Conservation (phyloP, 164 flowering plant species). For the Kalanchoe fedtschenkoi region DNA sequence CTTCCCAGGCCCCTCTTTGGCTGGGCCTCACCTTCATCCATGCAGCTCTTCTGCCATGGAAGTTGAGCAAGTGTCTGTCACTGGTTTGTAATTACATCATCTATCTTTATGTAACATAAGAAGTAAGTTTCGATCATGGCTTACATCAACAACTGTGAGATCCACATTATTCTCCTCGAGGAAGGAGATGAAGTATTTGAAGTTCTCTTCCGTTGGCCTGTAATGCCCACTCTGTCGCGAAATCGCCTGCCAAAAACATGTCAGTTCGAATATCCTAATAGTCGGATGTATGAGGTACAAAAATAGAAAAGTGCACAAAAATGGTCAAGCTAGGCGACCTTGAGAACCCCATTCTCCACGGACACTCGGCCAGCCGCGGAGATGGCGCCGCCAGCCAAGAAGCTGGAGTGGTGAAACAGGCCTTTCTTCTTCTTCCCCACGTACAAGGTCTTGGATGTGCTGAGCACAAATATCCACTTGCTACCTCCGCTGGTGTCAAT, state of each 20-base stretch:
- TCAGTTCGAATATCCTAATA: too few species aligned
- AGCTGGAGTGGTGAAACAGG: constrained; percentile 4
- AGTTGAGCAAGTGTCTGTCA: not conserved
- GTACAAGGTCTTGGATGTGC: not conserved
- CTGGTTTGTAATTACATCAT: not conserved
- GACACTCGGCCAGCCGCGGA: not conserved
- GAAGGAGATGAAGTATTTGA: not conserved
- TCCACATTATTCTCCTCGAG: not conserved
- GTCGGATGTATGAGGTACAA: too few species aligned
- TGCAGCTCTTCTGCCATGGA: not conserved
- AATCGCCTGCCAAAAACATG: not conserved
- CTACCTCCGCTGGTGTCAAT: not conserved
- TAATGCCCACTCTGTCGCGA: constrained; percentile 3
- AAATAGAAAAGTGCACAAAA: not conserved
- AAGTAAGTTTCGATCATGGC: not conserved
- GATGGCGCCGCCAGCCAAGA: constrained; percentile 1
- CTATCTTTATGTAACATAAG: not conserved
- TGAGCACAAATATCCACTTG: constrained; percentile 5
- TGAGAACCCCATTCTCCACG: not conserved
- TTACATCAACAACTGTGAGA: not conserved
- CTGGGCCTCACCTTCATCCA: not conserved
- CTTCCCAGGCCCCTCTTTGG: not conserved
- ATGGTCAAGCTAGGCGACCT: not conserved
- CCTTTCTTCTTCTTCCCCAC: constrained; percentile 2
- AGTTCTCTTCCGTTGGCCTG: constrained; percentile 3